Evolutionary conservation across 2,329 filamentous ascomycete genomes (phyloP).

Genomic region (Sordariomycetes sp.): DNA sequence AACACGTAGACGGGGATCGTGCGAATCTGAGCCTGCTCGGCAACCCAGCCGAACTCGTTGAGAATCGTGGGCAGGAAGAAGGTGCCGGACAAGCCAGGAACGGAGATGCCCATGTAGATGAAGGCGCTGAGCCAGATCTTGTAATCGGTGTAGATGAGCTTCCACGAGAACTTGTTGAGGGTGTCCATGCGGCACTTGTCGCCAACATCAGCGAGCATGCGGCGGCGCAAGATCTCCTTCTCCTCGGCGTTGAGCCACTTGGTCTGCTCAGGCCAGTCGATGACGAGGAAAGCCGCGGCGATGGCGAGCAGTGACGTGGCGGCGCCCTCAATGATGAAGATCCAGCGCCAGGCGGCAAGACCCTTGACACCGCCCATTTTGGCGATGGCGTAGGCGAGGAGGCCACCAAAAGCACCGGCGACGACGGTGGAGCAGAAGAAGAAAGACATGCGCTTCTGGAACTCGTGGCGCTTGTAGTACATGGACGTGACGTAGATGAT

Average conservation of each 20-base stretch:
- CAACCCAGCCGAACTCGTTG: slow-evolving; percentile 22
- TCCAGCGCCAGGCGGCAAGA: slow-evolving; percentile 38
- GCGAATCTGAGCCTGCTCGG: slow-evolving; percentile 21
- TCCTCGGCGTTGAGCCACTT: slow-evolving; percentile 26
- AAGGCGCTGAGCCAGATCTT: slow-evolving; percentile 24
- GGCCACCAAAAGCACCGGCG: slow-evolving; percentile 33
- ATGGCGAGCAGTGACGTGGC: slow-evolving; percentile 24
- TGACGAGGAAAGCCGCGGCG: slow-evolving; percentile 26
- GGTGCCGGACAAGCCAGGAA: slow-evolving; percentile 31
- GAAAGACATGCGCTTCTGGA: slow-evolving; percentile 17
- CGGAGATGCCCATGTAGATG: slow-evolving; percentile 28
- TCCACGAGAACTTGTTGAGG: slow-evolving; percentile 21
- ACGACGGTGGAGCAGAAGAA: slow-evolving; percentile 25
- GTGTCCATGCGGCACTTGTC: slow-evolving; percentile 40
- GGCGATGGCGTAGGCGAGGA: slow-evolving; percentile 32
- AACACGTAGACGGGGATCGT: slow-evolving; percentile 26
- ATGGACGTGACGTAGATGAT: slow-evolving; percentile 16
- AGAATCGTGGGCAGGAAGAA: slow-evolving; percentile 30
- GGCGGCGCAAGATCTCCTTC: slow-evolving; percentile 22
- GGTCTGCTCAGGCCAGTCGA: slow-evolving; percentile 22
- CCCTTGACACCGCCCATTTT: slow-evolving; percentile 31
- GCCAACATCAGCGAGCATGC: slow-evolving; percentile 19
- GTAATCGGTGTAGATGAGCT: slow-evolving; percentile 35
- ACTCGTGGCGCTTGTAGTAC: slow-evolving; percentile 20
- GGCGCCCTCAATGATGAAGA: slow-evolving; percentile 43